phyloP scores from a whole-genome alignment of 2,329 filamentous ascomycete genomes.

The Phialocephala subalpina region DNA sequence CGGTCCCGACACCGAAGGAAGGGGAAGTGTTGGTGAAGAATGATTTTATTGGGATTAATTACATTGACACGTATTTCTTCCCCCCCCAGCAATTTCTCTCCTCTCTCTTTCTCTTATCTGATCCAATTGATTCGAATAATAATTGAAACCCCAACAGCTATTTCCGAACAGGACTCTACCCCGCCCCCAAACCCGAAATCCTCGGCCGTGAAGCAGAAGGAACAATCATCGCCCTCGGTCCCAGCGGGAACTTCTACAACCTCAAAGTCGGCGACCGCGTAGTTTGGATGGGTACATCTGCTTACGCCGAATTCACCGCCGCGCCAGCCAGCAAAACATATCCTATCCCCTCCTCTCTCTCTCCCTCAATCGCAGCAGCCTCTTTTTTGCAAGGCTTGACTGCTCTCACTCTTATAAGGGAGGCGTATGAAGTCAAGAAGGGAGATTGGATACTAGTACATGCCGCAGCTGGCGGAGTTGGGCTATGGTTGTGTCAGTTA shows the following conservation, averaged over 20 bases:
- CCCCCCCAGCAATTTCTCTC: conserved; percentile 5
- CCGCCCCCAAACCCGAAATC: conserved; percentile 73
- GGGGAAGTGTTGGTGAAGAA: conserved; percentile 84
- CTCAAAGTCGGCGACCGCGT: conserved; percentile 75
- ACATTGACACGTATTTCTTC: conserved; percentile 75
- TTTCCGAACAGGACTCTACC: conserved; percentile 86
- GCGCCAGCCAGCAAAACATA: conserved; percentile 62
- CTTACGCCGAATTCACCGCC: conserved; percentile 65
- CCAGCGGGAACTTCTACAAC: conserved; percentile 57
- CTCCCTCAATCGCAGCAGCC: conserved; percentile 70
- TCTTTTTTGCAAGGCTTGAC: conserved; percentile 84
- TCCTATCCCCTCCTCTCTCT: conserved; percentile 69
- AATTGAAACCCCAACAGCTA: too few relatives aligned
- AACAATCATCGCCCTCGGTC: conserved; percentile 68
- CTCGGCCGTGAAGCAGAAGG: conserved; percentile 84
- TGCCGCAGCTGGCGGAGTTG: conserved; percentile 85
- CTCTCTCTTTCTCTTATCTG: background rate
- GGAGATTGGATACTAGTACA: conserved; percentile 87
- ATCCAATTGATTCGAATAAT: too few relatives aligned
- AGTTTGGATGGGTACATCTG: conserved; percentile 66
- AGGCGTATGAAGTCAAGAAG: conserved; percentile 73
- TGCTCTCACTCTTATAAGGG: conserved; percentile 79
- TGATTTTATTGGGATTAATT: conserved; percentile 83
- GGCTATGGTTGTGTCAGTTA: conserved; percentile 78
- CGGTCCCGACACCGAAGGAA: conserved; percentile 72